These are phyloP conservation scores for Pulicaria dysenterica DNA, from an alignment of 129 eudicot genomes.

Conservation along the genomic window DNA sequence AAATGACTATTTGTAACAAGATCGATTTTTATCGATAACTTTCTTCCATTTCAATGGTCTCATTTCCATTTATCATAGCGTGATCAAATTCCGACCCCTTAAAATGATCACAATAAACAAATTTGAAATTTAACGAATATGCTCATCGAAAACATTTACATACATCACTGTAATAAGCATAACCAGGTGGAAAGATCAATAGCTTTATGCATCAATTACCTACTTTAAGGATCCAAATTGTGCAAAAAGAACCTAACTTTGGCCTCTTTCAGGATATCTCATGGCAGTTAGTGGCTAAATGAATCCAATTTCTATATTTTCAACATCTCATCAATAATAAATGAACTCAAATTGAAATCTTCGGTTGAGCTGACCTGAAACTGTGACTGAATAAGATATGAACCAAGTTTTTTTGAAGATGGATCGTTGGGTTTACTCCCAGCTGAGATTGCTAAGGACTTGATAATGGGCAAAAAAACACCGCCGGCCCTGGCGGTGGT, in stretches of 20 bases:
- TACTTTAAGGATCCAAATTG: conserved; percentile 1
- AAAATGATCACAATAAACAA: neutral
- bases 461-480: conserved; percentile 86
- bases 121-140: neutral
- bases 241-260: conserved; percentile 1
- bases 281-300: conserved; percentile 3
- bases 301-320: conserved; percentile 6
- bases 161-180: neutral
- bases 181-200: neutral
- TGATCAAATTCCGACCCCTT: conserved; percentile 1
- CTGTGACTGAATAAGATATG: conserved; percentile 78
- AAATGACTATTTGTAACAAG: conserved; percentile 20
- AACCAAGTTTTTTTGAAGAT: conserved; percentile 62
- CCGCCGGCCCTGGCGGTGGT: conserved; percentile 98
- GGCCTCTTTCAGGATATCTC: neutral
- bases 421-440: conserved; percentile 80
- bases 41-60: neutral
- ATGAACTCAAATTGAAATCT: conserved; percentile 5
- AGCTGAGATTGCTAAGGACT: conserved; percentile 65
- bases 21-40: neutral
- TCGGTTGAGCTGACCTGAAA: conserved; percentile 59
- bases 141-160: neutral
- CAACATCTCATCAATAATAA: conserved; percentile 11
- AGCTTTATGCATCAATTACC: conserved; percentile 4
- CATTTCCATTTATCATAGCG: conserved; percentile 4